Conservation (phyloP, 2,329 filamentous ascomycete species). For the Fusarium musae region DNA sequence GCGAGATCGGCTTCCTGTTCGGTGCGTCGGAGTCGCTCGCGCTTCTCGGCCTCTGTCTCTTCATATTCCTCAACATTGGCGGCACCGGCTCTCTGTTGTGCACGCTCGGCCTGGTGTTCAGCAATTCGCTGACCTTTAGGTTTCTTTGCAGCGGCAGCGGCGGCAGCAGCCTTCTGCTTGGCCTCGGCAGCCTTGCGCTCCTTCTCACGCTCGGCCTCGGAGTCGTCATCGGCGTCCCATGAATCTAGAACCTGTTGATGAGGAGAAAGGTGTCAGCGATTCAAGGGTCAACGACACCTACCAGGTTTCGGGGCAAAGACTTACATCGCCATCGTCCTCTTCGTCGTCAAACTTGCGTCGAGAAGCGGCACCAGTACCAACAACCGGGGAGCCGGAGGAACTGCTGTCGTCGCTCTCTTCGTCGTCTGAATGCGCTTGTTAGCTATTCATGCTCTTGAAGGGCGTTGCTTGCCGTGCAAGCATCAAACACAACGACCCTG, state of each 20-base stretch:
- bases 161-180: conserved; percentile 89
- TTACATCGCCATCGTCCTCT: conserved; percentile 84
- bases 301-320: conserved; percentile 40
- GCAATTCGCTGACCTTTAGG: conserved; percentile 86
- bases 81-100: conserved; percentile 62
- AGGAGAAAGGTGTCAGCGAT: conserved; percentile 1
- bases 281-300: too few species aligned
- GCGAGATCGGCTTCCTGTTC: conserved; percentile 90
- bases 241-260: conserved; percentile 84
- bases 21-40: conserved; percentile 78
- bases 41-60: conserved; percentile 77
- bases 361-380: conserved; percentile 50
- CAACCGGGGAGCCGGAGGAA: conserved; percentile 51
- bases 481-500: conserved; percentile 16
- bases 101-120: conserved; percentile 75
- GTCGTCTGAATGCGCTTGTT: conserved; percentile 49
- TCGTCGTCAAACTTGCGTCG: conserved; percentile 86
- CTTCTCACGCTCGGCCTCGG: conserved; percentile 96
- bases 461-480: neutral
- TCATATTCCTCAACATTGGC: conserved; percentile 72
- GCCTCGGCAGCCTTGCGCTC: conserved; percentile 85
- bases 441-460: conserved; percentile 4
- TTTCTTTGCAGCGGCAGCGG: conserved; percentile 91
- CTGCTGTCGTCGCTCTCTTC: conserved; percentile 53
- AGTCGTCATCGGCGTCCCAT: conserved; percentile 97